phyloP scores from a whole-genome alignment of 192 early-diverging fungal genomes.

The Chytriomyces hyalinus region DNA sequence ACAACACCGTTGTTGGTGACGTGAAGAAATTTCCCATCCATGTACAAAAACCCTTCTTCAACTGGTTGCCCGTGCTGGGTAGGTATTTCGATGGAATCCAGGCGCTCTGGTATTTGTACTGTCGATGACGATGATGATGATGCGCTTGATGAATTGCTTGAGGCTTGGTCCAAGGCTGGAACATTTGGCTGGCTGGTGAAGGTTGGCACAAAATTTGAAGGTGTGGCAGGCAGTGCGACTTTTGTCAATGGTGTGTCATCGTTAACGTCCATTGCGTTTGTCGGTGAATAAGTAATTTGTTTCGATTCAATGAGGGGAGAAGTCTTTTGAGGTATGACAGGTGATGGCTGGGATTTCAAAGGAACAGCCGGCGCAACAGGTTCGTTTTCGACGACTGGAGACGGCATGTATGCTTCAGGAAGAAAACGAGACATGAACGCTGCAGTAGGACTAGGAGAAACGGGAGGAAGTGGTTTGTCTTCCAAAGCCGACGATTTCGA shows the following conservation, averaged over 20 bases:
- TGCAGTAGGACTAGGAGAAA: no score
- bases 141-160: neutral
- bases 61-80: neutral
- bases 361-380: no score
- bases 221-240: no score
- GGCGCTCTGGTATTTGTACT: conserved; percentile 13
- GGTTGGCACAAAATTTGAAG: neutral
- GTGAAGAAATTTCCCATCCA: conserved; percentile 18
- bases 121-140: neutral
- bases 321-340: no score
- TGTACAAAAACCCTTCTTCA: conserved; percentile 23
- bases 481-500: no score
- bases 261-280: neutral
- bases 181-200: neutral
- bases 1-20: neutral
- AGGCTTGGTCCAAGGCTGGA: neutral
- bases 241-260: neutral
- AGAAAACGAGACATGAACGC: no score
- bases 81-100: conserved; percentile 4
- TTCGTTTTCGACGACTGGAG: no score
- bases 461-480: no score
- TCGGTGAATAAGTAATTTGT: no score
- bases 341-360: no score
- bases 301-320: no score
- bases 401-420: no score